Base-by-base conservation (phyloP, 2,329 filamentous ascomycete species). In the Ceratocystis harringtonii region DNA sequence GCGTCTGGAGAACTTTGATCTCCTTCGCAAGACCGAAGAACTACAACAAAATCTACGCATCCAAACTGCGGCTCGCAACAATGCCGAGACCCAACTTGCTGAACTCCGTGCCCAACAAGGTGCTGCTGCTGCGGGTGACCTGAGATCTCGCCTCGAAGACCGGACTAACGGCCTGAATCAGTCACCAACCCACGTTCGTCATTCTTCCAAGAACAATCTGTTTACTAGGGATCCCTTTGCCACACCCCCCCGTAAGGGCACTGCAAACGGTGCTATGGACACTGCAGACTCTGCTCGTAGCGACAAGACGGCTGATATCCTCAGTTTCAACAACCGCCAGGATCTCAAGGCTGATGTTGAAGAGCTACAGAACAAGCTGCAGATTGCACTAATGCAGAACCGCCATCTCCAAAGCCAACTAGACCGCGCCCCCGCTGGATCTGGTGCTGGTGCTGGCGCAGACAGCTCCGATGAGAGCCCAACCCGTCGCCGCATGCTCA, bases 351-450 rank as follows among this genome's bases (percentile, higher is more conserved):
- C 90, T 2, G 92, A 97, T 71, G 80, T 96, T 12, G 92, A 97
- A 73, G 86, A 95, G 74, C 81, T 96, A 30, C 92, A 96, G 73
- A 96, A 95, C 73, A 90, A 96, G 73, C 82, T 97, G 63, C 92
- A 97, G 72, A 84, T 97, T 73, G 86, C 88, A 3, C 88, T 96
- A 74, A 96, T 97, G 90, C 89, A 95, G 71, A 96, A 96, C 75
- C 86, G 89, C 43, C 92, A 97, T 71, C 83, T 97, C 5, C 89
- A 96, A 72, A 91, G 84, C 72, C 91, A 96, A 72, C 78, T 96
- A 52, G 88, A 92, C 48, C 84, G 88, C 60, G 85, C 84, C 0
- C 84, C 86, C 2, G 76, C 76, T 5, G 43, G 60, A 2, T 48
- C 60, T 10, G 60, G 60, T n/a, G 58, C 44, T 57, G 65, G 36